Conservation (phyloP, 2,329 filamentous ascomycete genomes). For the Blastomyces percursus region DNA sequence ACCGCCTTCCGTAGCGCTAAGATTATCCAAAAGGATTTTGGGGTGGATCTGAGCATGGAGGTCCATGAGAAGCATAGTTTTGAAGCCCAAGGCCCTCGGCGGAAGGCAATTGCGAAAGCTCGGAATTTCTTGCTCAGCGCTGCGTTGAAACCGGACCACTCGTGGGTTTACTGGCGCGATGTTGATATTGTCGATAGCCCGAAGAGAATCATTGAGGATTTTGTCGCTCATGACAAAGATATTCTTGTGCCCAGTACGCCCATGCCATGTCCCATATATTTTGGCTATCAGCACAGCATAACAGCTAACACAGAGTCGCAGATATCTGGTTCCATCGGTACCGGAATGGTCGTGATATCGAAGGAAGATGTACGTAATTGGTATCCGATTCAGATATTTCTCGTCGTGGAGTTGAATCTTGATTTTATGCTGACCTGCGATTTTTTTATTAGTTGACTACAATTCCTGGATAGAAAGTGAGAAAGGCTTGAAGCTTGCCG, state of each 20-base stretch:
- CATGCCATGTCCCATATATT: background rate
- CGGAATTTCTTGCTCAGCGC: conserved; percentile 82
- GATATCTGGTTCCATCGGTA: conserved; percentile 98
- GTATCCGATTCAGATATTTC: background rate
- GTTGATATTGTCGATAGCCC: conserved; percentile 93
- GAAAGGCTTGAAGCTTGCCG: conserved; percentile 64
- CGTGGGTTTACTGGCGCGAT: conserved; percentile 98
- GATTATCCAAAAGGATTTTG: conserved; percentile 88
- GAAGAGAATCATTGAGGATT: conserved; percentile 79
- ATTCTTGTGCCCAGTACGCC: conserved; percentile 86
- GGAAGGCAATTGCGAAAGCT: conserved; percentile 80
- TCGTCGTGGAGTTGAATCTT: background rate
- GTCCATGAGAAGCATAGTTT: conserved; percentile 79
- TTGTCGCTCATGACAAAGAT: conserved; percentile 86
- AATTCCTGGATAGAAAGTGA: conserved; percentile 98
- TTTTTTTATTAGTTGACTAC: conserved; percentile 63
- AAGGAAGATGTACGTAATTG: conserved; percentile 69
- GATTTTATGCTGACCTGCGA: conserved; percentile 3
- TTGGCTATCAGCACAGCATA: background rate
- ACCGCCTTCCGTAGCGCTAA: conserved; percentile 75
- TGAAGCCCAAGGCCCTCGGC: conserved; percentile 74
- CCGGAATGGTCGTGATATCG: conserved; percentile 67
- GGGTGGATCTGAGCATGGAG: conserved; percentile 58
- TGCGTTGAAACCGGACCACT: conserved; percentile 83
- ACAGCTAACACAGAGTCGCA: conserved; percentile 27